Base-by-base conservation (phyloP, 2,329 filamentous ascomycete species). In the Epichloe sibirici region DNA sequence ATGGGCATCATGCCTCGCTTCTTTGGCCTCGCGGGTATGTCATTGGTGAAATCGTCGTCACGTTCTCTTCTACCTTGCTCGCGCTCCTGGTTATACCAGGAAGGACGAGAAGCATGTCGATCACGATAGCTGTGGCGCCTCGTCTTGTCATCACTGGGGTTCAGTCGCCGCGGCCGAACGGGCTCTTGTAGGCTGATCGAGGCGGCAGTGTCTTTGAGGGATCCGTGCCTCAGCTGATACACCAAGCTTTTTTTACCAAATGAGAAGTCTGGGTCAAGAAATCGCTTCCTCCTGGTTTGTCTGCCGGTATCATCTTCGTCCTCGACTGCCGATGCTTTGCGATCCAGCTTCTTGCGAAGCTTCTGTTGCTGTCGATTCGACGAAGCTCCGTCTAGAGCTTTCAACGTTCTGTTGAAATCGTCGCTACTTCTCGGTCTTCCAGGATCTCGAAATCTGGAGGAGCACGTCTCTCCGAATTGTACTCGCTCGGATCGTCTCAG, bases 191-290 rank as follows among this genome's bases (percentile, higher is more conserved):
- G 48, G 3, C 59, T 52, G 23, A 66, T 52, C 11, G 56, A 55
- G 8, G 57, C 58, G 1, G 61, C 63, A 25, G 58, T 56, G 13
- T 66, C 59, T 47, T 63, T 66, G 8, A 66, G 57, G 13, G 60
- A 58, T 4, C 74, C 77, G 50, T 72, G 68, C 59, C 77, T 78
- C 54, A 77, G 61, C 58, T 75, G 68, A 51, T 78, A 80, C 2
- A 82, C 78, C 15, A 79, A 55, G 57, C 79, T 82, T 45, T 66
- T 71, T 65, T 78, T 78, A 17, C 78, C 79, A 59, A 79, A 79
- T 1, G 61, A 56, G 17, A 64, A 69, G 2, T 71, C 65, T 0
- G 74, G 71, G 54, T 81, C 72, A 48, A 74, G 65, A 59, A 82
- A 82, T 5, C 78, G 71, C 37, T 74, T 72, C 46, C 69, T 66